Percentiles rank a stretch among this genome's conserved stretches.
Evolutionary conservation across 768 basidiomycete species (phyloP).

Genomic region (Serpula lacrymans): DNA sequence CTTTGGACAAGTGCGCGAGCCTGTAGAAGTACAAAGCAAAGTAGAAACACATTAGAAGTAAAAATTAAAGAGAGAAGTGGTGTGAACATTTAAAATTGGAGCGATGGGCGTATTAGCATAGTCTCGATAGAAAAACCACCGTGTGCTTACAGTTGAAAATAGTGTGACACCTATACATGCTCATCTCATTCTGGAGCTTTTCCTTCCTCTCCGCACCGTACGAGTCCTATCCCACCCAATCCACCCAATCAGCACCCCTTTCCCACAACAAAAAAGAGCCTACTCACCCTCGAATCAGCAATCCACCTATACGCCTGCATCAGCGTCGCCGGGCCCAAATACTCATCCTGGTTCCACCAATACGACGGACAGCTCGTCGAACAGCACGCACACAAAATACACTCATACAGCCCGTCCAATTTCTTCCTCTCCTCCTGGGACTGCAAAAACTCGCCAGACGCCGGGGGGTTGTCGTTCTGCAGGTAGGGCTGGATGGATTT

Average conservation of each 20-base stretch:
- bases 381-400: slow-evolving; percentile 96
- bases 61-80: neutral
- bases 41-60: neutral
- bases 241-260: neutral
- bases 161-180: slow-evolving; percentile 96
- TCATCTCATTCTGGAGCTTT: slow-evolving; percentile 92
- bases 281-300: slow-evolving; percentile 84
- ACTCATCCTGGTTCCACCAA: slow-evolving; percentile 99
- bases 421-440: slow-evolving; percentile 90
- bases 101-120: no score
- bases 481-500: slow-evolving; percentile 98
- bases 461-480: slow-evolving; percentile 89
- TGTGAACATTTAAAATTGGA: no score
- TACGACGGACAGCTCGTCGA: slow-evolving; percentile 97
- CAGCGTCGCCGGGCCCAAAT: slow-evolving; percentile 93
- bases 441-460: slow-evolving; percentile 83
- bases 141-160: slow-evolving; percentile 87
- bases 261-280: slow-evolving; percentile 1
- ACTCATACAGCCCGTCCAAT: slow-evolving; percentile 96
- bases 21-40: slow-evolving; percentile 29
- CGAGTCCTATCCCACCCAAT: slow-evolving; percentile 54
- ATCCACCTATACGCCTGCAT: slow-evolving; percentile 99
- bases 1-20: slow-evolving; percentile 95
- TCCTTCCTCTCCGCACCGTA: slow-evolving; percentile 81
- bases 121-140: no score